Percentiles rank a stretch among this genome's conserved stretches.
These are phyloP conservation scores for Fraxinus baroniana DNA, from an alignment of 305 asterid genomes.

Conservation along the genomic window DNA sequence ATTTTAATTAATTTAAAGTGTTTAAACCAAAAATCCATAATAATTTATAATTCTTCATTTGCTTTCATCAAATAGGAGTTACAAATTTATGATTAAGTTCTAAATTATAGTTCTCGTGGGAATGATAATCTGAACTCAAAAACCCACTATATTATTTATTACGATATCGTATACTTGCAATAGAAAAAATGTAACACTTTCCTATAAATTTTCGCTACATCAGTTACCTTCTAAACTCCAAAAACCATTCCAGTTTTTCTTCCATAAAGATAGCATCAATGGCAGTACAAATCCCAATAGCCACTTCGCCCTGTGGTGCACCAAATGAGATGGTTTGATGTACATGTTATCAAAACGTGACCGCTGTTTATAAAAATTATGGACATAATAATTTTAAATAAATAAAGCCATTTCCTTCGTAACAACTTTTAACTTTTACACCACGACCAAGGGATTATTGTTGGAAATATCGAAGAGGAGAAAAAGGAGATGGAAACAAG, in stretches of 20 bases:
- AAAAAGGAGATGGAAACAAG: no score
- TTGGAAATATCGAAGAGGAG: neutral
- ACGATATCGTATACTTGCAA: no score
- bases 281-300: slow-evolving; percentile 52
- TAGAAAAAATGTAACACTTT: no score
- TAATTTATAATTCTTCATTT: no score
- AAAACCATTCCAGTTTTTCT: slow-evolving; percentile 45
- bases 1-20: no score
- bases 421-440: neutral
- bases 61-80: no score
- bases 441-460: neutral
- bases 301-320: slow-evolving; percentile 57
- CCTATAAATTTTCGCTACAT: neutral
- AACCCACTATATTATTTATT: no score
- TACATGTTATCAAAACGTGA: neutral
- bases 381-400: neutral
- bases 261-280: slow-evolving; percentile 54
- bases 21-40: no score
- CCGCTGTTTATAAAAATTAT: neutral
- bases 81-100: no score
- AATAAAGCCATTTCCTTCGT: neutral
- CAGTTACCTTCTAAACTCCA: slow-evolving; percentile 52
- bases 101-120: no score
- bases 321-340: neutral
- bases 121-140: no score